A percentile compares a stretch with the other conserved stretches of the same genome.
Conservation (phyloP, 805 yeast genomes). For the Cyberlindnera sargentensis region DNA sequence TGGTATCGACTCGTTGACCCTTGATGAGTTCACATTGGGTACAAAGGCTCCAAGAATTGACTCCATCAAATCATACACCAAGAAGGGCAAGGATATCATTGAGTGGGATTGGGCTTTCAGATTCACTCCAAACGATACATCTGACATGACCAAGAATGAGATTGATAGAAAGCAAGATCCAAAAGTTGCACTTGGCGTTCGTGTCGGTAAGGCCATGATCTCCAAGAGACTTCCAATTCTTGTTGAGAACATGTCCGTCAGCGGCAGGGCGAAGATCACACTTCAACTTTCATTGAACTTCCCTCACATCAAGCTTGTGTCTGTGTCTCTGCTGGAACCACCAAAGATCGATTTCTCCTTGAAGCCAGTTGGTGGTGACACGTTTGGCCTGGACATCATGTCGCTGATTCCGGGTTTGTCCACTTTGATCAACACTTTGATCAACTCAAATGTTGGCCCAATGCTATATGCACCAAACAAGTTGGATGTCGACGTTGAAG, state of each 20-base stretch:
- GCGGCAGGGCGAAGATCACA: slow-evolving; percentile 62
- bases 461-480: slow-evolving; percentile 81
- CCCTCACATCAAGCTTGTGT: slow-evolving; percentile 73
- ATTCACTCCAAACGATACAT: slow-evolving; percentile 76
- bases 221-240: slow-evolving; percentile 71
- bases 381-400: slow-evolving; percentile 82
- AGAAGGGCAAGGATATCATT: slow-evolving; percentile 55
- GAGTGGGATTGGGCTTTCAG: slow-evolving; percentile 85
- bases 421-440: slow-evolving; percentile 59
- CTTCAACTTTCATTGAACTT: slow-evolving; percentile 55
- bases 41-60: slow-evolving; percentile 73
- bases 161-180: slow-evolving; percentile 67
- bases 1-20: slow-evolving; percentile 66
- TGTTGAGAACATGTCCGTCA: slow-evolving; percentile 73
- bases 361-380: slow-evolving; percentile 86
- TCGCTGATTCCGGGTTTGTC: slow-evolving; percentile 76
- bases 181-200: slow-evolving; percentile 73
- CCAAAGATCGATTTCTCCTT: slow-evolving; percentile 73
- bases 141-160: slow-evolving; percentile 76
- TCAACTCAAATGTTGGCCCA: slow-evolving; percentile 67
- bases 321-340: slow-evolving; percentile 68
- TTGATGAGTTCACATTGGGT: slow-evolving; percentile 77
- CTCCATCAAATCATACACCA: slow-evolving; percentile 66
- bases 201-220: slow-evolving; percentile 74
- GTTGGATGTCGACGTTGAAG: slow-evolving; percentile 68